A percentile compares a stretch with the other conserved stretches of the same genome.
Conservation (phyloP, 352 stramenopile genomes). For the Globisporangium echinulatum region DNA sequence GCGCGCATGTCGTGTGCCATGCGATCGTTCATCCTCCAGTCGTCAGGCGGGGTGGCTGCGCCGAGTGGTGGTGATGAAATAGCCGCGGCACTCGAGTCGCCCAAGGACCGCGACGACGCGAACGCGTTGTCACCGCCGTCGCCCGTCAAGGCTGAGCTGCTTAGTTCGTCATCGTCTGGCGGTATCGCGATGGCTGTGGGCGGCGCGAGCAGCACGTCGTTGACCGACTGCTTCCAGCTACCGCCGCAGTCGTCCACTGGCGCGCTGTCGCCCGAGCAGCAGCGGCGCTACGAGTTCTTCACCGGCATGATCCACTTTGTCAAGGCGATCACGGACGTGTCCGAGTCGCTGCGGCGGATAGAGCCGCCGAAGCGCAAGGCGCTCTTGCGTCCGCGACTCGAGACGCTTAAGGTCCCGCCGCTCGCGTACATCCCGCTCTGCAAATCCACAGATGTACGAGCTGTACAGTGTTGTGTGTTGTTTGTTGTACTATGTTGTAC, state of each 20-base stretch:
- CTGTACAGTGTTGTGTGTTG: not conserved
- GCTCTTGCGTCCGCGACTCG: slow-evolving; percentile 36
- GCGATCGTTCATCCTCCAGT: slow-evolving; percentile 68
- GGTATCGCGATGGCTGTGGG: not conserved
- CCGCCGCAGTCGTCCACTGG: not conserved
- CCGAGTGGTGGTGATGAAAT: slow-evolving; percentile 4
- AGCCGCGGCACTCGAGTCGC: slow-evolving; percentile 3
- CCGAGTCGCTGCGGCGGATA: slow-evolving; percentile 57
- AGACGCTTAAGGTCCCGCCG: slow-evolving; percentile 41
- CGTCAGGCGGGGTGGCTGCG: slow-evolving; percentile 13
- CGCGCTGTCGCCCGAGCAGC: slow-evolving; percentile 18
- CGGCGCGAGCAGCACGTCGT: slow-evolving; percentile 4
- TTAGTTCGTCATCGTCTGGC: not conserved
- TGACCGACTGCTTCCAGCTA: slow-evolving; percentile 15
- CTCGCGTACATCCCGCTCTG: slow-evolving; percentile 76
- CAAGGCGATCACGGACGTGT: slow-evolving; percentile 78
- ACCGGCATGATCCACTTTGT: slow-evolving; percentile 75
- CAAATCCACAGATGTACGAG: slow-evolving; percentile 65
- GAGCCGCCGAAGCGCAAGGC: slow-evolving; percentile 64
- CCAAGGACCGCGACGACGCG: slow-evolving; percentile 12
- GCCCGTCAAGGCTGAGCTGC: not conserved
- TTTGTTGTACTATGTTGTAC: too few species aligned
- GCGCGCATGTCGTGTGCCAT: slow-evolving; percentile 72
- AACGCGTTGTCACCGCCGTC: not conserved
- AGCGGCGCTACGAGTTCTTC: slow-evolving; percentile 74